Evolutionary conservation across 495 filamentous ascomycete genomes (phyloP), one percentile per base, ranked within the genome.

Genomic region (Penicillium odoratum): DNA sequence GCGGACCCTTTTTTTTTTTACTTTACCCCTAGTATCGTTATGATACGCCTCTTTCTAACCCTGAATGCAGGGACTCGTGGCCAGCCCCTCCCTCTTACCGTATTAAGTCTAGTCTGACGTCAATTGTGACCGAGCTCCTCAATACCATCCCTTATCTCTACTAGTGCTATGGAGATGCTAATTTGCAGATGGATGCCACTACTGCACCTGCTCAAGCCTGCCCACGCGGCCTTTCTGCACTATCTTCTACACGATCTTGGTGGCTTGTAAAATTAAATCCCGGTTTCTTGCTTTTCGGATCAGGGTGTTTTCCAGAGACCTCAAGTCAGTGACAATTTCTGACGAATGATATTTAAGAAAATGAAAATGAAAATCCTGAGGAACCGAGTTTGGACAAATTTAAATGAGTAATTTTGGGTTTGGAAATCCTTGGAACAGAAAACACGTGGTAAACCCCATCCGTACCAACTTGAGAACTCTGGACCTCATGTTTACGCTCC

Each of bases 41-140:
- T 21, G n/a, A 36, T 25, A 43, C 55, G 34, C 13, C 18, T 6
- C n/a, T 33, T 50, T 29, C 3, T 31, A 11, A 36, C 53, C 31
- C 33, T 48, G 15, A 38, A 67, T 53, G 58, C 66, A 66, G 64
- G 61, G 66, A 64, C 66, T 69, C 64, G 64, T 58, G 64, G 56
- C 57, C 64, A 55, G 29, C 40, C 53, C 56, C 59, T 56, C 48
- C 48, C 34, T 30, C 40, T 55, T 60, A 55, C 52, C 52, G 21
- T 16, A 16, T 43, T 15, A 16, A 54, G 56, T 44, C 43, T 62
- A 59, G 56, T 42, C 42, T 26, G 36, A 53, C 55, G 36, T 59
- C 44, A 53, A 48, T 29, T 11, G 31, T 16, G 25, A 46, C 25
- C 44, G 10, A 26, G 16, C 34, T 15, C 18, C 42, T 51, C 26